phyloP scores from a whole-genome alignment of 2,329 filamentous ascomycete species.

The Chrysoporthe austroafricana region DNA sequence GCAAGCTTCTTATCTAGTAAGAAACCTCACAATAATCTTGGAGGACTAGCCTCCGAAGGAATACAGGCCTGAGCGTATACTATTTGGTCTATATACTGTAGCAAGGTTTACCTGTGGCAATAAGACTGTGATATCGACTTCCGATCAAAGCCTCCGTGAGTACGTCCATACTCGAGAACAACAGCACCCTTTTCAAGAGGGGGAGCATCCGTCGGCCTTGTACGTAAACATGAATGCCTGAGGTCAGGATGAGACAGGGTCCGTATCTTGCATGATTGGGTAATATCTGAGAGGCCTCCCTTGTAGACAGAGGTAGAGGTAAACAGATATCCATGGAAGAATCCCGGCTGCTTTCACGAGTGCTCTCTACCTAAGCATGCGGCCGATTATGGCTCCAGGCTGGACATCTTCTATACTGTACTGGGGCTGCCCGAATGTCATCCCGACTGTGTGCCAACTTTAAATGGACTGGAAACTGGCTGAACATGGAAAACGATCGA shows the following conservation, averaged over 20 bases:
- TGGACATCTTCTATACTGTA: not conserved
- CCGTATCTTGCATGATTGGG: not conserved
- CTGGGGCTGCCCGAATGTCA: not conserved
- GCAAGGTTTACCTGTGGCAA: too few relatives aligned
- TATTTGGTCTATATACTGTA: too few relatives aligned
- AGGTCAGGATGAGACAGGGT: too few relatives aligned
- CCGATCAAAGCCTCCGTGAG: too few relatives aligned
- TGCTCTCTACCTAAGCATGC: not conserved
- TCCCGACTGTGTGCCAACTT: not conserved
- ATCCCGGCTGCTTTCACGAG: not conserved
- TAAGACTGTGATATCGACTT: not conserved
- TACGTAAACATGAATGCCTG: too few relatives aligned
- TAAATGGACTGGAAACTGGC: not conserved
- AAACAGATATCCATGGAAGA: not conserved
- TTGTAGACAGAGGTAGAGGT: not conserved
- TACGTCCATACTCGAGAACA: too few relatives aligned
- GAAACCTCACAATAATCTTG: not conserved
- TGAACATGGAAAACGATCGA: not conserved
- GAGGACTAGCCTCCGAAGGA: not conserved
- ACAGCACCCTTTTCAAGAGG: too few relatives aligned
- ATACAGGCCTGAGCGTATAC: too few relatives aligned
- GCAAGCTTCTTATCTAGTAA: not conserved
- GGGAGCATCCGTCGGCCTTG: too few relatives aligned
- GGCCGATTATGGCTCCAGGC: not conserved
- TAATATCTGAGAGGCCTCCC: not conserved